Conservation (phyloP, 2,329 filamentous ascomycete genomes). For the Drechslerella coelobrocha region DNA sequence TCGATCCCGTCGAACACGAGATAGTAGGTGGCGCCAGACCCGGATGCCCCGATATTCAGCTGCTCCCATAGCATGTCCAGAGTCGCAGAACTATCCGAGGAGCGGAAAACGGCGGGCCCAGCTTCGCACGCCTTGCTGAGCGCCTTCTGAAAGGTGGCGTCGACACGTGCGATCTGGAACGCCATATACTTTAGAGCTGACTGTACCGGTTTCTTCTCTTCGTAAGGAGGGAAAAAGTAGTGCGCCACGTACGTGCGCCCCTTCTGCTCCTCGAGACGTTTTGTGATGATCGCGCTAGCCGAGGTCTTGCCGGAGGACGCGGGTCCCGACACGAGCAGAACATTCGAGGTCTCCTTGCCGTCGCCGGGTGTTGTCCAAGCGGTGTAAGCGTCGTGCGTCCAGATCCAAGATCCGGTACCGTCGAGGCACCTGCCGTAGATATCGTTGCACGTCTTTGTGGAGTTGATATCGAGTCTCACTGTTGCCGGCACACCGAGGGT, state of each 20-base stretch:
- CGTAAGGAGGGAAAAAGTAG: slow-evolving; percentile 54
- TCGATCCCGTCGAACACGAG: slow-evolving; percentile 55
- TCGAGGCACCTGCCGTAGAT: slow-evolving; percentile 38
- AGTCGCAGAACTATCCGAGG: too few relatives aligned
- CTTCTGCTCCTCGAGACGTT: slow-evolving; percentile 53
- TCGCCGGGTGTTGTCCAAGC: neutral
- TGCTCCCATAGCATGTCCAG: slow-evolving; percentile 51
- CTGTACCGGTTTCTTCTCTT: slow-evolving; percentile 53
- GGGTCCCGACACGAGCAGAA: slow-evolving; percentile 53
- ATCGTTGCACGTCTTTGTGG: slow-evolving; percentile 53
- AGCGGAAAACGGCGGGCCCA: slow-evolving; percentile 16
- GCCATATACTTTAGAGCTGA: slow-evolving; percentile 55
- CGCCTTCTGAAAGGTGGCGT: slow-evolving; percentile 50
- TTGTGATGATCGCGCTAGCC: slow-evolving; percentile 53
- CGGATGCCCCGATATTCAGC: slow-evolving; percentile 51
- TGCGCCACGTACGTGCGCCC: slow-evolving; percentile 54
- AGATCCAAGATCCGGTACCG: neutral
- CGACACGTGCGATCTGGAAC: slow-evolving; percentile 55
- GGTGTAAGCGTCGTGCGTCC: neutral
- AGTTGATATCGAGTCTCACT: slow-evolving; percentile 52
- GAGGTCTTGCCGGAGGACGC: slow-evolving; percentile 54
- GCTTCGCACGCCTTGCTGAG: slow-evolving; percentile 53
- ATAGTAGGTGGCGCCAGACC: slow-evolving; percentile 52
- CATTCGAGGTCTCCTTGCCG: slow-evolving; percentile 42
- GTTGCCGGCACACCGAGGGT: slow-evolving; percentile 46